These are phyloP conservation scores for Cadophora gregata DNA, from an alignment of 2,329 filamentous ascomycete genomes.

Conservation along the genomic window DNA sequence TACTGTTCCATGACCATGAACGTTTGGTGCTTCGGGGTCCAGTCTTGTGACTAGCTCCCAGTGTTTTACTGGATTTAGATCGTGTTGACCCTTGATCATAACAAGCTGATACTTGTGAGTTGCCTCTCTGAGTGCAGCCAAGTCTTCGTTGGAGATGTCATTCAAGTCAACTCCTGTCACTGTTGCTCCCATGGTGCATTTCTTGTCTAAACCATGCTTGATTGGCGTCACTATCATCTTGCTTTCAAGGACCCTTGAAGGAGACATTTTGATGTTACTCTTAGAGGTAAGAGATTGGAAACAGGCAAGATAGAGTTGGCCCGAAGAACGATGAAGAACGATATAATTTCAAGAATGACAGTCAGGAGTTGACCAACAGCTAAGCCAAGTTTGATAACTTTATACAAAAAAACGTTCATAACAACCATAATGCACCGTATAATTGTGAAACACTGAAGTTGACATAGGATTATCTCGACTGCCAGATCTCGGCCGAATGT, in stretches of 20 bases:
- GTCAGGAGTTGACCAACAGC: neutral
- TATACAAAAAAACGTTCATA: neutral
- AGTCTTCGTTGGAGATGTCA: conserved; percentile 47
- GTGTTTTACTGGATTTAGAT: conserved; percentile 50
- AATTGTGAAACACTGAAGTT: conserved; percentile 10
- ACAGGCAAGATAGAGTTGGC: neutral
- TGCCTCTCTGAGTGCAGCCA: conserved; percentile 47
- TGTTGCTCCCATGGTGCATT: conserved; percentile 46
- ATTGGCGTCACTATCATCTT: conserved; percentile 29
- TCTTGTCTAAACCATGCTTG: conserved; percentile 35
- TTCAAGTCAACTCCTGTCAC: conserved; percentile 48
- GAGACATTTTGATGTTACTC: conserved; percentile 29
- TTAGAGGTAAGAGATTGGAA: neutral
- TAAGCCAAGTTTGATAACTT: neutral
- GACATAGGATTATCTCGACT: conserved; percentile 9
- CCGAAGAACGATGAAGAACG: neutral
- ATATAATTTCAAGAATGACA: neutral
- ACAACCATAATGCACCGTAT: neutral
- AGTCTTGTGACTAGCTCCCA: conserved; percentile 53
- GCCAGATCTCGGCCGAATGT: conserved; percentile 19
- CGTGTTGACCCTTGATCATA: conserved; percentile 51
- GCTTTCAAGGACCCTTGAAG: conserved; percentile 27
- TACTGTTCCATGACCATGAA: conserved; percentile 51
- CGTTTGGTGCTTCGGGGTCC: conserved; percentile 49
- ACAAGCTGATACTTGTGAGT: conserved; percentile 53